phyloP scores from a whole-genome alignment of 768 basidiomycete species.

The Naganishia friedmannii region DNA sequence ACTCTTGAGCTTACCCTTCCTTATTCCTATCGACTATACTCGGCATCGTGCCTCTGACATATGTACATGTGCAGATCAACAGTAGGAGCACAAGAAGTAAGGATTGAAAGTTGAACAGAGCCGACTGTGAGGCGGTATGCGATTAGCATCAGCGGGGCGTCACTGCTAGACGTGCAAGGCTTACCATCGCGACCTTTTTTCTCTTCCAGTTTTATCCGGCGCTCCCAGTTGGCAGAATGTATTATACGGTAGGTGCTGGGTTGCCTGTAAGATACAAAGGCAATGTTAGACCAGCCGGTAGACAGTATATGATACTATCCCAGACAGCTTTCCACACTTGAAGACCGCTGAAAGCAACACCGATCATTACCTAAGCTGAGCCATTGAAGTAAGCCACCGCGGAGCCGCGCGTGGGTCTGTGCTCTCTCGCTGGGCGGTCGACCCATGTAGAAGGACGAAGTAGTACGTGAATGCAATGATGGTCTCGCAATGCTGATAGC shows the following conservation, averaged over 20 bases:
- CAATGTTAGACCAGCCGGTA: not conserved
- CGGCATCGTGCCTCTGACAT: conserved; percentile 84
- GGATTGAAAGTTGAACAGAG: conserved; percentile 96
- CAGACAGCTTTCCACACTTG: no score
- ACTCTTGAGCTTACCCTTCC: conserved; percentile 65
- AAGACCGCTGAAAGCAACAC: no score
- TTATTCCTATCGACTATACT: conserved; percentile 88
- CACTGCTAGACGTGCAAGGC: not conserved
- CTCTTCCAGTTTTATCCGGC: not conserved
- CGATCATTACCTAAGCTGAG: no score
- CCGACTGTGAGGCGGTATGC: conserved; percentile 60
- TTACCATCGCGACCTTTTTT: not conserved
- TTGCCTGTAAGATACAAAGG: not conserved
- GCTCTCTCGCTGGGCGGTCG: no score
- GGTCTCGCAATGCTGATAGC: no score
- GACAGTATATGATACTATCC: no score
- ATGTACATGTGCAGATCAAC: conserved; percentile 94
- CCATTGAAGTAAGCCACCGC: no score
- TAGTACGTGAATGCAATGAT: no score
- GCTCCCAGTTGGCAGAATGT: not conserved
- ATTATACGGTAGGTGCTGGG: not conserved
- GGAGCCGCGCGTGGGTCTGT: no score
- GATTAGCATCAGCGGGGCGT: not conserved
- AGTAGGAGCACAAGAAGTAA: conserved; percentile 88
- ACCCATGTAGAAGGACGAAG: no score